Evolutionary conservation across 805 yeast species (phyloP).

Genomic region (Saccharomycopsis guyanensis): DNA sequence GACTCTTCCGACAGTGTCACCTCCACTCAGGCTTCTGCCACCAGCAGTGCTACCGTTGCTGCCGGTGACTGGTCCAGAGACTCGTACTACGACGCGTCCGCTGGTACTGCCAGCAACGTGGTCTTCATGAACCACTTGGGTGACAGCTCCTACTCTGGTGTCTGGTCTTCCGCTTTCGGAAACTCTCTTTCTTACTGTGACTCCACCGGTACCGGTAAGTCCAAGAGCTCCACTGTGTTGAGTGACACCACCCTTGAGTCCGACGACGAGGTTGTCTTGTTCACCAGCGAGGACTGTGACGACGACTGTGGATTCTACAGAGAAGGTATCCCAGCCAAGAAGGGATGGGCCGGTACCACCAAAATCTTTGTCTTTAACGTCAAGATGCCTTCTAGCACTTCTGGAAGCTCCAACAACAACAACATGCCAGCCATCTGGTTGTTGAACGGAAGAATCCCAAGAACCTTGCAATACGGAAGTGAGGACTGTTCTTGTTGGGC

Average conservation of each 20-base stretch:
- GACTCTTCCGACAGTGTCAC: conserved; percentile 5
- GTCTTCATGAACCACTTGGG: conserved; percentile 84
- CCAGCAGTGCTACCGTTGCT: conserved; percentile 27
- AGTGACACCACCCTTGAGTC: conserved; percentile 63
- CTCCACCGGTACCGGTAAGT: conserved; percentile 67
- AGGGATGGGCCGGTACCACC: conserved; percentile 79
- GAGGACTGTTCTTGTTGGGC: conserved; percentile 90
- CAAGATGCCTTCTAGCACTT: conserved; percentile 69
- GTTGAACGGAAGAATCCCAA: conserved; percentile 91
- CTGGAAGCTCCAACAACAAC: conserved; percentile 46
- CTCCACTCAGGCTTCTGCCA: conserved; percentile 25
- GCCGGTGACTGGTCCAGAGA: conserved; percentile 64
- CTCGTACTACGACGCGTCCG: conserved; percentile 52
- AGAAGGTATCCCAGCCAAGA: conserved; percentile 82
- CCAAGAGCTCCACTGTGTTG: conserved; percentile 61
- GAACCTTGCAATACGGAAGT: conserved; percentile 87
- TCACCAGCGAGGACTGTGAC: conserved; percentile 60
- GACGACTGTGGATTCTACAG: conserved; percentile 81
- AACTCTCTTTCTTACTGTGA: conserved; percentile 83
- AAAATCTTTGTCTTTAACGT: conserved; percentile 93
- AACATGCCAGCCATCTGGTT: conserved; percentile 99
- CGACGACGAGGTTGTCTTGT: conserved; percentile 72
- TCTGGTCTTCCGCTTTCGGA: conserved; percentile 81
- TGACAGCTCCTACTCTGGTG: conserved; percentile 79
- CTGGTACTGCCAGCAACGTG: conserved; percentile 64